Base-by-base conservation (phyloP, 192 early-diverging fungal species). In the Powellomyces hirtus region DNA sequence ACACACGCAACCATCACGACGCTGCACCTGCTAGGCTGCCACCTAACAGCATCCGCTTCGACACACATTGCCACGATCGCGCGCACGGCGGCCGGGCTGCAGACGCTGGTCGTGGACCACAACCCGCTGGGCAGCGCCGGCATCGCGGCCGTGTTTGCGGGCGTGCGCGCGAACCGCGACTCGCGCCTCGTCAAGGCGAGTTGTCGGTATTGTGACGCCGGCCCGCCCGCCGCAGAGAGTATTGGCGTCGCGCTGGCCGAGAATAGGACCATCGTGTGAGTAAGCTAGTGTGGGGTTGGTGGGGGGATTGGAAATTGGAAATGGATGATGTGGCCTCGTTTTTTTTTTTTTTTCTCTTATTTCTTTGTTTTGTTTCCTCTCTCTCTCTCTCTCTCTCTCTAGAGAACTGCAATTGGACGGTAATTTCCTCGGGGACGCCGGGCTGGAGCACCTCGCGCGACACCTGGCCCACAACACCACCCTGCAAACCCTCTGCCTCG, bases 1-100 rank as follows among this genome's bases (percentile, higher is more conserved):
- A 40, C 64, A 13, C 69, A 69, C 55, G 74, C 68, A 22, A 69
- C 64, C 11, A 44, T 79, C 4, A 31, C 73, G 10, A 71, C 65
- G 22, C 67, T 79, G 14, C 77, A 79, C 37, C 70, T 79, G 18
- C 76, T 79, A 20, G 74, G 76, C 56, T 79, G 77, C 59, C 40
- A 58, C 24, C 72, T 79, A 38, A 77, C 74, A 6, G 36, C 73
- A 0, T 22, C n/a, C 10, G 75, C 65, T 46, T 52, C 70, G 18
- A 26, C 34, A 16, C 66, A 62, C 42, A 16, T 79, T 13, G 16
- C 20, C 18, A 42, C 33, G 14, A 60, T 79, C 18, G 22, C 30
- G 16, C 46, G 44, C 5, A 44, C 38, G 11, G 61, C 74, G 7
- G 68, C 66, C 6, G 59, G 70, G 4, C 27, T 79, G 31, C 65